Conservation (phyloP, 1,284 basidiomycete species). For the Hymenochaete sp. region DNA sequence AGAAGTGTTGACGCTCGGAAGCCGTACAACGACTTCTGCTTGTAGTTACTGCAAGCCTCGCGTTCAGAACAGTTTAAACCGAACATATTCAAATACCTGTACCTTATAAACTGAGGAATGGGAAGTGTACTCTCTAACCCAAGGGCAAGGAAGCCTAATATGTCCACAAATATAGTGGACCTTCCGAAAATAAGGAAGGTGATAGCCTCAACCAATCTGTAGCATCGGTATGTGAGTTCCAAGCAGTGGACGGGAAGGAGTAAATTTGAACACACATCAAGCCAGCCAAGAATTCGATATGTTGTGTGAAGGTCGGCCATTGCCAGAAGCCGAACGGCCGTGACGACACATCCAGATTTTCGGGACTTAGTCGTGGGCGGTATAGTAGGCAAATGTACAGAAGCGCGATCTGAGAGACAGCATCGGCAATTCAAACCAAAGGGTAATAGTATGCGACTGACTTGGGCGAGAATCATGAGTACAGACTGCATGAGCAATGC, state of each 20-base stretch:
- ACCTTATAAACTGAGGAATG: constrained; percentile 73
- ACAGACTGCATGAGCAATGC: constrained; percentile 70
- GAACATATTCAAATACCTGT: constrained; percentile 17
- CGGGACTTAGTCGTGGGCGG: constrained; percentile 49
- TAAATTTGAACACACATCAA: constrained; percentile 47
- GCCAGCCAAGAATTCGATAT: constrained; percentile 76
- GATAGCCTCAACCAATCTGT: constrained; percentile 61
- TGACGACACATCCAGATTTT: constrained; percentile 48
- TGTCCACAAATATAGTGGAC: constrained; percentile 50
- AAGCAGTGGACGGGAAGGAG: background rate
- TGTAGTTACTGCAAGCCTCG: constrained; percentile 49
- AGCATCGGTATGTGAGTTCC: constrained; percentile 18
- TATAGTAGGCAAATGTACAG: constrained; percentile 73
- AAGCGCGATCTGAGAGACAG: constrained; percentile 47
- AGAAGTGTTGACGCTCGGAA: constrained; percentile 75
- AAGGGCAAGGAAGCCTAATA: constrained; percentile 70
- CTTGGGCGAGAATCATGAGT: constrained; percentile 76
- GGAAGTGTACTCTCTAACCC: constrained; percentile 79
- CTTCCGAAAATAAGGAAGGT: constrained; percentile 68
- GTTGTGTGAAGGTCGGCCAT: constrained; percentile 68
- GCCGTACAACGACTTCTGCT: constrained; percentile 71
- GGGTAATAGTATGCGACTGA: constrained; percentile 26
- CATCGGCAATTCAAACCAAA: background rate
- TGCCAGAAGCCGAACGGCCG: constrained; percentile 80
- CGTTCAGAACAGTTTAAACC: constrained; percentile 8